Base-by-base conservation (phyloP, 1,284 basidiomycete genomes). In the Cutaneotrichosporon curvatum region DNA sequence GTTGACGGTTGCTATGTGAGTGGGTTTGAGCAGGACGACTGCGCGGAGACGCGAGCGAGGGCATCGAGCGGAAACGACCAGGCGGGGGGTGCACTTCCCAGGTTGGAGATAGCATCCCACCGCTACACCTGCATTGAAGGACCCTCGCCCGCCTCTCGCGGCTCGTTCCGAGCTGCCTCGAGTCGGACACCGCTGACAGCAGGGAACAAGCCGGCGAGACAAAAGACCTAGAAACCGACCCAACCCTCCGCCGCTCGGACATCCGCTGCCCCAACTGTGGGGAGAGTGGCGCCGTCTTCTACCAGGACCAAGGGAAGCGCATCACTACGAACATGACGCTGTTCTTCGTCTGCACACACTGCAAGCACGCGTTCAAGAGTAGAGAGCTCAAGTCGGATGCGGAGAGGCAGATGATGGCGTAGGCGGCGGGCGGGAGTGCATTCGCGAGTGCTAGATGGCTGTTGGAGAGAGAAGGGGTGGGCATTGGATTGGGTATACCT, bases 121-220 rank as follows among this genome's bases (percentile, higher is more conserved):
- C n/a, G n/a, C n/a, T n/a, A n/a, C n/a, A n/a, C n/a, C n/a, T n/a
- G n/a, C n/a, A n/a, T n/a, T n/a, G n/a, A n/a, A n/a, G n/a, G n/a
- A n/a, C n/a, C n/a, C n/a, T n/a, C n/a, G n/a, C n/a, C n/a, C n/a
- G n/a, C n/a, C n/a, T n/a, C n/a, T n/a, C n/a, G n/a, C n/a, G n/a
- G n/a, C n/a, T n/a, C n/a, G n/a, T n/a, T n/a, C n/a, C n/a, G n/a
- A n/a, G n/a, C n/a, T n/a, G n/a, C n/a, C n/a, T n/a, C n/a, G n/a
- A n/a, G n/a, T n/a, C n/a, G n/a, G n/a, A n/a, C n/a, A n/a, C n/a
- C 25, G 40, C 50, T 53, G 39, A 51, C 43, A 18, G 3, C 60
- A 95, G 89, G 73, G 94, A 91, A 73, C 88, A 91, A 74, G 78
- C 87, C 4, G 94, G 94, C 43, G 84, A 96, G 23, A 92, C 87